Conservation (phyloP, 352 stramenopile species). For the Phytophthora agathidicida region DNA sequence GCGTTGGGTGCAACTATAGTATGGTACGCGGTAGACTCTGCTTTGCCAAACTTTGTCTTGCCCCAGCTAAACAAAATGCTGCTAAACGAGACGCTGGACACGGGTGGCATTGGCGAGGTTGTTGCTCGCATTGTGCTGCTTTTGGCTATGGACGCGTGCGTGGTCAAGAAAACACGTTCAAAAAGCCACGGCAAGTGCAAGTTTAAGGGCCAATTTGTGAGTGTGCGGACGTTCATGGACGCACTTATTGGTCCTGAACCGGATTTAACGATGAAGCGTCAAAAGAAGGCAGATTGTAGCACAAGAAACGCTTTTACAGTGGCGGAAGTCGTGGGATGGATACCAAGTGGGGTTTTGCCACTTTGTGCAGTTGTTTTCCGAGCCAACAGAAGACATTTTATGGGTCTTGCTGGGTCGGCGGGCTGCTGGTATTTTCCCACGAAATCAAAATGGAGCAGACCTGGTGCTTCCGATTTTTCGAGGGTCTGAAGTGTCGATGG, state of each 20-base stretch:
- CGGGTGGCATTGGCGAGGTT: background rate
- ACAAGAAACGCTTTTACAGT: too few relatives aligned
- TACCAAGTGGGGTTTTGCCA: conserved; percentile 40
- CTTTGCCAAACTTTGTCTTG: background rate
- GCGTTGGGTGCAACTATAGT: conserved; percentile 6
- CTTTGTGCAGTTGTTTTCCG: conserved; percentile 26
- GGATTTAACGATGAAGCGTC: background rate
- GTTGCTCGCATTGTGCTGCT: conserved; percentile 14
- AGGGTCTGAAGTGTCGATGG: conserved; percentile 6
- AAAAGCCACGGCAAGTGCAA: too few relatives aligned
- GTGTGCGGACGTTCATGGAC: background rate
- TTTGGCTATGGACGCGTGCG: conserved; percentile 12
- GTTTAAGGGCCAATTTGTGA: conserved; percentile 1
- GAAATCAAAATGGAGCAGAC: conserved; percentile 9
- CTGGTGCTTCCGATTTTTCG: conserved; percentile 18
- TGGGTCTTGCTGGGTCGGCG: conserved; percentile 37
- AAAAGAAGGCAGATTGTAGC: background rate
- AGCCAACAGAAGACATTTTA: conserved; percentile 20
- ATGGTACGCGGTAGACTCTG: background rate
- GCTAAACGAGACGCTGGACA: conserved; percentile 5
- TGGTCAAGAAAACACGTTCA: too few relatives aligned
- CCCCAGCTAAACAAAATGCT: conserved; percentile 11
- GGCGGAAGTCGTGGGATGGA: conserved; percentile 10
- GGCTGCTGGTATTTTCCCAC: conserved; percentile 21
- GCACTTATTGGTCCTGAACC: too few relatives aligned